Base-by-base conservation (phyloP, 768 basidiomycete species). In the Rubroboletus pulcherrimus region DNA sequence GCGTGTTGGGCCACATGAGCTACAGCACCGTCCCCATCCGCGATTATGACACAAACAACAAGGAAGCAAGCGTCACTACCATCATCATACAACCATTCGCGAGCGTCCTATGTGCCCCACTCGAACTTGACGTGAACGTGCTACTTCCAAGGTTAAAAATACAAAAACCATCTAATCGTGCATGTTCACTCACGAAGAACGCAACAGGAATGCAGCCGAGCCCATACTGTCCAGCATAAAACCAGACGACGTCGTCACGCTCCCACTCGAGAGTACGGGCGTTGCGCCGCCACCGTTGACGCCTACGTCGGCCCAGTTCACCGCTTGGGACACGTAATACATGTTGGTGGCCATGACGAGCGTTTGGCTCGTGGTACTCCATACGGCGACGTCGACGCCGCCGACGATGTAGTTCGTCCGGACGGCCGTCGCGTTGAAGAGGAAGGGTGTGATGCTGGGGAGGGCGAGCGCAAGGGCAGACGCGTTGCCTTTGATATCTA, bases 321-420 rank as follows among this genome's bases (percentile, higher is more conserved):
- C 64, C 0, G 69, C 62, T 4, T 67, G 68, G 3, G 68, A 62
- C 4, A 68, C 64, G 46, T 80, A 75, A 50, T 80, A 78, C 67
- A 73, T 77, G 63, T 84, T 85, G 11, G 76, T 75, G 4, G 76
- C 81, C 19, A 84, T 68, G 6, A 82, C 69, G 37, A 85, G 74
- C 3, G 78, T 81, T 44, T 77, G 64, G 5, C 60, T 59, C 14
- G 73, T 69, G 4, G 77, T 67, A 0, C 68, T 76, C 83, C 83
- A 85, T 33, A 80, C 54, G 3, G 80, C 79, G n/a, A 80, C 63
- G 52, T 84, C 83, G 17, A 81, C 73, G 2, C 76, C 70, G 7
- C 74, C 54, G 2, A 71, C 49, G 2, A 77, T 74, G 31, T 74
- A 65, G 50, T 79, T 80, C 1, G 65, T 66, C 65, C 78, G 76